Base-by-base conservation (phyloP, 2,329 filamentous ascomycete species). In the Phyllachora maydis region DNA sequence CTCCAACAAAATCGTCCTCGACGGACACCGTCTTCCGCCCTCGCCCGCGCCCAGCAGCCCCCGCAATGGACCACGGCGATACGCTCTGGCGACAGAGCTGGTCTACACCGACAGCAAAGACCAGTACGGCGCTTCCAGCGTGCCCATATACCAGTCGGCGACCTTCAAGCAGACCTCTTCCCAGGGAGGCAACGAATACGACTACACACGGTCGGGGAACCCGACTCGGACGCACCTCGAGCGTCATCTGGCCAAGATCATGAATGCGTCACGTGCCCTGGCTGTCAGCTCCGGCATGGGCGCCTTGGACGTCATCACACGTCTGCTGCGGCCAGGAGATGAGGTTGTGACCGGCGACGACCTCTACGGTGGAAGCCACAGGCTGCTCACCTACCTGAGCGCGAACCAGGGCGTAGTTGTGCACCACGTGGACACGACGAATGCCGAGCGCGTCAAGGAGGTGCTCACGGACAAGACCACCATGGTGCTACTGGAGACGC, bases 211-310 rank as follows among this genome's bases (percentile, higher is more conserved):
- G 30, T 95, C 83, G 17, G 88, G 88, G 27, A 98, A 98, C 46
- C 88, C 88, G 11, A 98, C 88, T 28, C 69, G 88, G 34, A 91
- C 85, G 16, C 88, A 98, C 42, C 67, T 98, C 32, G 88, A 98
- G 56, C 71, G 85, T 28, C 88, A 98, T 49, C 59, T 98, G 38
- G 88, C 90, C 41, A 98, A 98, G 65, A 91, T 98, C 46, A 98
- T 98, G 90, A 83, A 79, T 37, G 88, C 88, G 21, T 70, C 71
- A 39, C 76, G 90, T 27, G 79, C 81, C 7, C 65, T 98, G 23
- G 85, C 90, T 23, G 85, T 95, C 21, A 82, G 83, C 25, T 95
- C 85, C 1, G 88, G 88, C 28, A 98, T 98, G 88, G 88, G 82
- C 25, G 88, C 88, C 13, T 57, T 95, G 39, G 88, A 98, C 49